Evolutionary conservation across 768 basidiomycete genomes (phyloP).

Genomic region (Trametes elegans): DNA sequence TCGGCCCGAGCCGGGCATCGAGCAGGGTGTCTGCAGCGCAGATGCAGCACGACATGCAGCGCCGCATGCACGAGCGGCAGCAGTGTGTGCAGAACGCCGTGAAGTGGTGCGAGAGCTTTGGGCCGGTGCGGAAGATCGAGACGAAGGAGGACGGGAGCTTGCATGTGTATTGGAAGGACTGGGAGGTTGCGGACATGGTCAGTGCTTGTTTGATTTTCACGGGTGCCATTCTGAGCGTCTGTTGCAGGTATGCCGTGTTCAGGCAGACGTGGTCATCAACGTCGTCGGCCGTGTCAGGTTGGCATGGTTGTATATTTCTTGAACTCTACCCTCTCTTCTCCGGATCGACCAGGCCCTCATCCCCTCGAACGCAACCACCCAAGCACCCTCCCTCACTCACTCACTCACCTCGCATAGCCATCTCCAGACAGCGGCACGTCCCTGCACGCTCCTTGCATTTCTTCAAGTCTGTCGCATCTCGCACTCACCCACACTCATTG

Average conservation of each 20-base stretch:
- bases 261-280: constrained; percentile 28
- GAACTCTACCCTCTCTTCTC: background rate
- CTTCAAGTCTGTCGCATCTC: too few species aligned
- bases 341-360: too few species aligned
- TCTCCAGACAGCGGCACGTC: background rate
- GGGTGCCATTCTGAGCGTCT: background rate
- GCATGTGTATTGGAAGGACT: constrained; percentile 30
- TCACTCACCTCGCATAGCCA: background rate
- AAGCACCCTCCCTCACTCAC: too few species aligned
- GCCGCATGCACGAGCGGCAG: constrained; percentile 12
- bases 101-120: constrained; percentile 29
- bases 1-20: constrained; percentile 1
- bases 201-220: constrained; percentile 4
- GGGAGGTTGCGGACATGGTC: constrained; percentile 30
- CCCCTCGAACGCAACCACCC: background rate
- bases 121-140: constrained; percentile 24
- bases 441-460: constrained; percentile 4
- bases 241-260: constrained; percentile 27
- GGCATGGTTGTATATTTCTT: constrained; percentile 28
- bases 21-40: background rate
- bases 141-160: constrained; percentile 26
- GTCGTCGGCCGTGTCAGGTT: constrained; percentile 29
- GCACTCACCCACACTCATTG: constrained; percentile 27
- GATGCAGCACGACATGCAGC: constrained; percentile 6
- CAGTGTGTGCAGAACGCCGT: constrained; percentile 20